These are phyloP conservation scores for Fusarium oxysporum DNA, from an alignment of 2,329 filamentous ascomycete genomes.

Conservation along the genomic window DNA sequence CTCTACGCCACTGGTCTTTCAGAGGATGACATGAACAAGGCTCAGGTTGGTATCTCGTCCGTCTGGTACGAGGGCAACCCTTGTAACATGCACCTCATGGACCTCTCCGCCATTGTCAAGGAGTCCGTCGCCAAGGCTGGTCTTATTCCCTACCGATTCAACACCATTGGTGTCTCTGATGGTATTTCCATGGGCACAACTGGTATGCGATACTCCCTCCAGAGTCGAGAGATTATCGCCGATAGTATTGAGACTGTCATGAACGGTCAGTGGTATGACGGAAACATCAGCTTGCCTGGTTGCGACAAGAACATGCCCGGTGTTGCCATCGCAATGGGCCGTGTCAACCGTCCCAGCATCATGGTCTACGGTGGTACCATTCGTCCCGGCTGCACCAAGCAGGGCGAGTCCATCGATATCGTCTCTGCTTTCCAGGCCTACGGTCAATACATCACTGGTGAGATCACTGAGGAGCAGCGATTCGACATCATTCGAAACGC, in stretches of 20 bases:
- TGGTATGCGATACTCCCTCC: slow-evolving; percentile 95
- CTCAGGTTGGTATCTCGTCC: slow-evolving; percentile 96
- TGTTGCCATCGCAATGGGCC: slow-evolving; percentile 91
- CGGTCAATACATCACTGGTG: slow-evolving; percentile 90
- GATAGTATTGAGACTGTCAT: slow-evolving; percentile 99
- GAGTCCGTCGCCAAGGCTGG: slow-evolving; percentile 75
- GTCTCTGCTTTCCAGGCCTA: slow-evolving; percentile 98
- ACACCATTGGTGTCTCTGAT: slow-evolving; percentile 97
- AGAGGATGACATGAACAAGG: slow-evolving; percentile 92
- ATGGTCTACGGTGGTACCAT: slow-evolving; percentile 99
- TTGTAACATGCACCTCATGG: slow-evolving; percentile 98
- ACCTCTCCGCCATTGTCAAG: slow-evolving; percentile 82
- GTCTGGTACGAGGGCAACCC: slow-evolving; percentile 99
- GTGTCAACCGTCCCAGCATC: slow-evolving; percentile 91
- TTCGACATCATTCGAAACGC: slow-evolving; percentile 96
- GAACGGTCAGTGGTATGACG: slow-evolving; percentile 99
- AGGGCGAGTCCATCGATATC: slow-evolving; percentile 86
- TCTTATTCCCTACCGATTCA: slow-evolving; percentile 95
- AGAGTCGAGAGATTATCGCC: slow-evolving; percentile 95
- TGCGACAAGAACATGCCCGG: slow-evolving; percentile 99
- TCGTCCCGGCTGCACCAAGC: slow-evolving; percentile 84
- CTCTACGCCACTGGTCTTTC: slow-evolving; percentile 92
- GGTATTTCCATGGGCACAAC: slow-evolving; percentile 98
- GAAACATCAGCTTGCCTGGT: slow-evolving; percentile 94
- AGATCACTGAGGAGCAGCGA: slow-evolving; percentile 90